Conservation (phyloP, 495 filamentous ascomycete species). For the Penicillium longicatenatum region DNA sequence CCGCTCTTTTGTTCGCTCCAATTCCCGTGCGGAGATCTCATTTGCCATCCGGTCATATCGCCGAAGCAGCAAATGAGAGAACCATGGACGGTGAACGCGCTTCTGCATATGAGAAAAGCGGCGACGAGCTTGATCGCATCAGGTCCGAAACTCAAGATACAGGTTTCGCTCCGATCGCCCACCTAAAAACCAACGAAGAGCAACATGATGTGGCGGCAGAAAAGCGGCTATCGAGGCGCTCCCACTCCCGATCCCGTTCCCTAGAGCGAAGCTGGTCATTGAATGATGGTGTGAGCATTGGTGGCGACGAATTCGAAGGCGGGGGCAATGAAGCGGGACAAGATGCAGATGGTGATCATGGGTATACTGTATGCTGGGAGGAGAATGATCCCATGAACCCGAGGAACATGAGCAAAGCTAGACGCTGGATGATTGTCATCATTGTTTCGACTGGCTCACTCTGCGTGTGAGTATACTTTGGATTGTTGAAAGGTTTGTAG, state of each 20-base stretch:
- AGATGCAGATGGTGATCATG: conserved; percentile 22
- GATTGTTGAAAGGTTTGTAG: not conserved
- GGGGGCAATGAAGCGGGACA: conserved; percentile 19
- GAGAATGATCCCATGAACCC: conserved; percentile 76
- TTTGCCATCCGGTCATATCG: not conserved
- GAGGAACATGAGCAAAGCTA: conserved; percentile 61
- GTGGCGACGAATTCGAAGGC: conserved; percentile 33
- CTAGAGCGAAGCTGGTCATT: conserved; percentile 54
- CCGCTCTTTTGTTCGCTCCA: not conserved
- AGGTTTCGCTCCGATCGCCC: conserved; percentile 32
- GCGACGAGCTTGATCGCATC: not conserved
- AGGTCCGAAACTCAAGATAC: conserved; percentile 13
- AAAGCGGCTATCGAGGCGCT: not conserved
- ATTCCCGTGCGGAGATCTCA: conserved; percentile 2
- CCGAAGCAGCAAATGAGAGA: not conserved
- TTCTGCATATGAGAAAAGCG: not conserved
- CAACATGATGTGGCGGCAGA: not conserved
- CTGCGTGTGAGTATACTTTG: conserved; percentile 70
- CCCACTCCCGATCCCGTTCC: conserved; percentile 18
- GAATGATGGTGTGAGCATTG: conserved; percentile 61
- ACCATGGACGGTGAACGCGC: not conserved
- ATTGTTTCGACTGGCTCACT: conserved; percentile 73
- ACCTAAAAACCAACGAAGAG: conserved; percentile 8
- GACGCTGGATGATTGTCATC: conserved; percentile 77
- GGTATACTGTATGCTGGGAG: conserved; percentile 70